Percentiles rank a stretch among this genome's conserved stretches.
Evolutionary conservation across 306 rosid species (phyloP).

Genomic region (Cucurbita argyrosperma): DNA sequence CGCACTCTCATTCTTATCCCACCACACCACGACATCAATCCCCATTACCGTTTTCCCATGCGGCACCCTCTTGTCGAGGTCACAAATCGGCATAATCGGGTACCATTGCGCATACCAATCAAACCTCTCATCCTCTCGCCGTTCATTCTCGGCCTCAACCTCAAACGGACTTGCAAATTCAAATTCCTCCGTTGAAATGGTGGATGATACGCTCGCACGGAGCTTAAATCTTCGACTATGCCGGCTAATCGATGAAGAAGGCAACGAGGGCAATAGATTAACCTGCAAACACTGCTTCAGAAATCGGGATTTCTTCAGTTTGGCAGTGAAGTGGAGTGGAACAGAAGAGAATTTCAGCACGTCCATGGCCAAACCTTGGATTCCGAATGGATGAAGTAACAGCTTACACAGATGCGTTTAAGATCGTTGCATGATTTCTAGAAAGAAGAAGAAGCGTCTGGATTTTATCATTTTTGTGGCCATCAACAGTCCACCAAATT

Average conservation of each 20-base stretch:
- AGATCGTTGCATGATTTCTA: neutral
- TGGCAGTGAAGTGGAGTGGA: constrained; percentile 22
- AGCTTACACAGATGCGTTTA: neutral
- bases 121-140: constrained; percentile 21
- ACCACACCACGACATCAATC: constrained; percentile 87
- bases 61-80: constrained; percentile 66
- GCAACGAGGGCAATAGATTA: constrained; percentile 6
- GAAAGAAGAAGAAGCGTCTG: neutral
- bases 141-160: neutral
- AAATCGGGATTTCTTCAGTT: constrained; percentile 10
- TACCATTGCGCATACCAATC: constrained; percentile 90
- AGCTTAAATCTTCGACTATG: neutral
- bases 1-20: constrained; percentile 66
- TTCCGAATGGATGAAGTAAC: neutral
- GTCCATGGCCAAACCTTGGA: constrained; percentile 28
- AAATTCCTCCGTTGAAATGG: constrained; percentile 36
- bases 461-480: neutral
- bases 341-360: constrained; percentile 22
- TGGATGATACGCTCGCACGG: constrained; percentile 21
- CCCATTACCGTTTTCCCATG: constrained; percentile 72
- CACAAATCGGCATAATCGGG: constrained; percentile 76
- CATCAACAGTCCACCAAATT: neutral
- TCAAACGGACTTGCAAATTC: constrained; percentile 20
- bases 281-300: constrained; percentile 18
- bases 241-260: constrained; percentile 7